Percentiles rank a stretch among this genome's conserved stretches.
These are phyloP conservation scores for Xerocomellus intermedius DNA, from an alignment of 768 basidiomycete species.

Conservation along the genomic window DNA sequence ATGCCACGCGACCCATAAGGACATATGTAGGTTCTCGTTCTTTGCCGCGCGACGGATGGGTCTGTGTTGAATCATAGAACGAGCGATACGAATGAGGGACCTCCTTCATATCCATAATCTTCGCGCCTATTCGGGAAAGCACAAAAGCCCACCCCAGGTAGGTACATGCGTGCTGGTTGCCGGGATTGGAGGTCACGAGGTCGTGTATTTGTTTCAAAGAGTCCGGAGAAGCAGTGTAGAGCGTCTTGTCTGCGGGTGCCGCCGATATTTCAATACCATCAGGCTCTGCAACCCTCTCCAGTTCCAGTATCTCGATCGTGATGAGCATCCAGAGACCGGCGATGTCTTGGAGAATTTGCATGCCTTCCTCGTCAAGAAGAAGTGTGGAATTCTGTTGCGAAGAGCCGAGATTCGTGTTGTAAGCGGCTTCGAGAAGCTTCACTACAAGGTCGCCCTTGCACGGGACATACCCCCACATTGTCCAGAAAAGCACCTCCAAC, in stretches of 20 bases:
- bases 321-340: slow-evolving; percentile 78
- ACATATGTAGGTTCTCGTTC: slow-evolving; percentile 54
- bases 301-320: slow-evolving; percentile 74
- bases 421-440: slow-evolving; percentile 63
- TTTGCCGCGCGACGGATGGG: slow-evolving; percentile 45
- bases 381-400: slow-evolving; percentile 60
- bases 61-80: slow-evolving; percentile 54
- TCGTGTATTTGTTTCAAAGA: slow-evolving; percentile 67
- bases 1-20: slow-evolving; percentile 56
- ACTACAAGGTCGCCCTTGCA: slow-evolving; percentile 64
- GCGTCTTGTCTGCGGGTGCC: slow-evolving; percentile 43
- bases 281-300: slow-evolving; percentile 64
- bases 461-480: slow-evolving; percentile 74
- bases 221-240: slow-evolving; percentile 62
- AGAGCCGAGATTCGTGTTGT: slow-evolving; percentile 61
- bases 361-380: slow-evolving; percentile 73
- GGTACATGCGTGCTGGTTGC: slow-evolving; percentile 65
- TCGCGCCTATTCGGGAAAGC: slow-evolving; percentile 57
- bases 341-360: slow-evolving; percentile 61
- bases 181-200: slow-evolving; percentile 55
- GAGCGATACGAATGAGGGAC: slow-evolving; percentile 52
- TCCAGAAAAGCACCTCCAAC: slow-evolving; percentile 86
- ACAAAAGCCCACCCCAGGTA: slow-evolving; percentile 87
- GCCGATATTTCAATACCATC: slow-evolving; percentile 51
- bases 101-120: slow-evolving; percentile 46